A percentile compares a stretch with the other conserved stretches of the same genome.
These are phyloP conservation scores for Volvox carteri DNA, from an alignment of 163 green algal genomes.

Conservation along the genomic window DNA sequence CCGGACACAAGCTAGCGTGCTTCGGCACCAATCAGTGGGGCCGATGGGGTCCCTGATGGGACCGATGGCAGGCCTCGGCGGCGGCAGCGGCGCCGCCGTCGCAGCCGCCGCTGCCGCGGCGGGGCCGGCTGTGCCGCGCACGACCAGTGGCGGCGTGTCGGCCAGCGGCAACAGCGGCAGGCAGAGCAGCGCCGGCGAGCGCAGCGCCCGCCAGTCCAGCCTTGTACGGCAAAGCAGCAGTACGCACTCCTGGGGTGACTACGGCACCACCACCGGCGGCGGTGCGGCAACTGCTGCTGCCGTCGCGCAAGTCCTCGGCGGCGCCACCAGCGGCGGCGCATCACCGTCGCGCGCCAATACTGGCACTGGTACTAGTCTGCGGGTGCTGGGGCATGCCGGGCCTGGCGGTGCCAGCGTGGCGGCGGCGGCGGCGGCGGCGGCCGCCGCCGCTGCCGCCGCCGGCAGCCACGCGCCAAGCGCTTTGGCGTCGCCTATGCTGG, in stretches of 20 bases:
- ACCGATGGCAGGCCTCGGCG: not conserved
- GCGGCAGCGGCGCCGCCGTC: too few species aligned
- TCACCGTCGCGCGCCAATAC: conserved; percentile 11
- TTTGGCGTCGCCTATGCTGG: conserved; percentile 35
- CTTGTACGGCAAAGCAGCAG: conserved; percentile 26
- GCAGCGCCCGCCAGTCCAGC: conserved; percentile 16
- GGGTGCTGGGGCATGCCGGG: not conserved
- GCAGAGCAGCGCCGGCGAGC: conserved; percentile 24
- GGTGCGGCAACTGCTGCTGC: not conserved
- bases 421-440: not conserved
- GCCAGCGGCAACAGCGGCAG: conserved; percentile 10
- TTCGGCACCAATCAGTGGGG: not conserved
- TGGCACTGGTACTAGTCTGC: not conserved
- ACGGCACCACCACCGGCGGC: conserved; percentile 23
- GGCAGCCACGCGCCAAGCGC: not conserved
- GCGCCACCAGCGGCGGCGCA: not conserved
- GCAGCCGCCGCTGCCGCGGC: not conserved
- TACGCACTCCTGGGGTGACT: conserved; percentile 19
- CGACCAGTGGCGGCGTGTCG: conserved; percentile 14
- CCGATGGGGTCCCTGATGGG: not conserved
- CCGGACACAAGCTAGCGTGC: not conserved
- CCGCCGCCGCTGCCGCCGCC: not conserved
- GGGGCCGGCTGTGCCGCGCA: not conserved
- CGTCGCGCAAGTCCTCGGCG: not conserved
- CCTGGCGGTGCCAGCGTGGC: not conserved